phyloP scores from a whole-genome alignment of 441 rosid species.

The Gossypium trilobum region DNA sequence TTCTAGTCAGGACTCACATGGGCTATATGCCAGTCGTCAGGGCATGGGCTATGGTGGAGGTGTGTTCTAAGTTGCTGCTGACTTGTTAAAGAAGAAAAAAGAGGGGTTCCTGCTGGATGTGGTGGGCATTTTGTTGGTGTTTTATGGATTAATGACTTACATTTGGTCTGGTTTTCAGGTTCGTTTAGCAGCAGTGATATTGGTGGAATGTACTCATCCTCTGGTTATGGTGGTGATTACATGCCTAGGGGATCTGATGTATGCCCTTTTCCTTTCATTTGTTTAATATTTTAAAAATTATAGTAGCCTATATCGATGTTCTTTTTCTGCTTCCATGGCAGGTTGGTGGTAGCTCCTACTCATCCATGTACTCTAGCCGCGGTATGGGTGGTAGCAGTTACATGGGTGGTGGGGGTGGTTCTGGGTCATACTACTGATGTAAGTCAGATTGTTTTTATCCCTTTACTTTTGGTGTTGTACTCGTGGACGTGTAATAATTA shows the following conservation, averaged over 20 bases:
- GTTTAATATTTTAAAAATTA: not conserved
- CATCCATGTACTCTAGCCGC: conserved; percentile 75
- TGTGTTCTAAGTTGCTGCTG: conserved; percentile 18
- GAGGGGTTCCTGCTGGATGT: not conserved
- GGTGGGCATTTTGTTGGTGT: not conserved
- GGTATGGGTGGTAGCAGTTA: conserved; percentile 70
- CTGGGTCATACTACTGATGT: conserved; percentile 81
- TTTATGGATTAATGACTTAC: conserved; percentile 5
- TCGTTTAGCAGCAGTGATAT: conserved; percentile 64
- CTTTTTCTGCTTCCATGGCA: conserved; percentile 24
- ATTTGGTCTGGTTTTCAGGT: conserved; percentile 40
- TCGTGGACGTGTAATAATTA: conserved; percentile 15
- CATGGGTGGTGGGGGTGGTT: conserved; percentile 57
- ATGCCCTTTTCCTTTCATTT: conserved; percentile 15
- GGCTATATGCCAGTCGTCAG: conserved; percentile 62
- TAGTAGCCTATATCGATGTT: not conserved
- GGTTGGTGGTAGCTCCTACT: conserved; percentile 84
- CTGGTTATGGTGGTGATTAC: conserved; percentile 65
- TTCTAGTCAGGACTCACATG: conserved; percentile 76
- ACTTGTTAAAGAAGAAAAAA: not conserved
- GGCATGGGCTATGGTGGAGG: conserved; percentile 83
- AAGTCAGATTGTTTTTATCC: conserved; percentile 22
- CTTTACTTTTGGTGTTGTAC: conserved; percentile 13
- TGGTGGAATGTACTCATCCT: conserved; percentile 67
- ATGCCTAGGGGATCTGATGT: conserved; percentile 71